These are phyloP conservation scores for Scenedesmus sp. DNA, from an alignment of 163 green algal genomes.

Conservation along the genomic window DNA sequence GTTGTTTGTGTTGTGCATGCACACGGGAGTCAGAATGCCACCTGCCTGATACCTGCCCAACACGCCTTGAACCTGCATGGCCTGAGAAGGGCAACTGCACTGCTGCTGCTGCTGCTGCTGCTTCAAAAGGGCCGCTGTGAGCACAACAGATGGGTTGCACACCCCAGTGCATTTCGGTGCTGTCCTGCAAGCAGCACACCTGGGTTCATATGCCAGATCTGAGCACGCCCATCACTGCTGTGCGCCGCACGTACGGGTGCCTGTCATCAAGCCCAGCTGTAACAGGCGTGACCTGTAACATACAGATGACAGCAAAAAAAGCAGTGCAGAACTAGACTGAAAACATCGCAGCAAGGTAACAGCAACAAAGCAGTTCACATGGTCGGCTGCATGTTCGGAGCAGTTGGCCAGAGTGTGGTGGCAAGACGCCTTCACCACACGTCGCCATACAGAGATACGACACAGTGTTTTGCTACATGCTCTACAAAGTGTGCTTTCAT, in stretches of 20 bases:
- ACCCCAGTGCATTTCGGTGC: neutral
- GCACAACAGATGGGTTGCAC: neutral
- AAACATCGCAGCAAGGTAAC: neutral
- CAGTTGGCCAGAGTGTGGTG: too few relatives aligned
- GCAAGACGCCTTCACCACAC: too few relatives aligned
- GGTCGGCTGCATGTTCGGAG: neutral
- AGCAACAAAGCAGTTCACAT: neutral
- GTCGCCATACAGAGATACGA: too few relatives aligned
- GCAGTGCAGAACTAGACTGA: neutral
- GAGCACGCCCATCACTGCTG: constrained; percentile 94
- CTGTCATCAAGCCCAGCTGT: constrained; percentile 81
- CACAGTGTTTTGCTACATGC: too few relatives aligned
- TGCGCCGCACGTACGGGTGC: constrained; percentile 92
- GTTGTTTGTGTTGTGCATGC: too few relatives aligned
- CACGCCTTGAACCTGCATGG: too few relatives aligned
- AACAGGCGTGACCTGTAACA: constrained; percentile 80
- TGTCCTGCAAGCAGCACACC: constrained; percentile 15
- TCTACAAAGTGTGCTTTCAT: too few relatives aligned
- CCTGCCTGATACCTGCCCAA: too few relatives aligned
- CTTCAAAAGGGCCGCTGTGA: too few relatives aligned
- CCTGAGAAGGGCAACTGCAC: neutral
- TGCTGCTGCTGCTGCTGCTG: too few relatives aligned
- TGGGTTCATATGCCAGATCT: constrained; percentile 89
- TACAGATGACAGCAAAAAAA: neutral
- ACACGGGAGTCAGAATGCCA: too few relatives aligned